Evolutionary conservation across 78 protist species (phyloP).

Genomic region (Protostelium mycophagum): DNA sequence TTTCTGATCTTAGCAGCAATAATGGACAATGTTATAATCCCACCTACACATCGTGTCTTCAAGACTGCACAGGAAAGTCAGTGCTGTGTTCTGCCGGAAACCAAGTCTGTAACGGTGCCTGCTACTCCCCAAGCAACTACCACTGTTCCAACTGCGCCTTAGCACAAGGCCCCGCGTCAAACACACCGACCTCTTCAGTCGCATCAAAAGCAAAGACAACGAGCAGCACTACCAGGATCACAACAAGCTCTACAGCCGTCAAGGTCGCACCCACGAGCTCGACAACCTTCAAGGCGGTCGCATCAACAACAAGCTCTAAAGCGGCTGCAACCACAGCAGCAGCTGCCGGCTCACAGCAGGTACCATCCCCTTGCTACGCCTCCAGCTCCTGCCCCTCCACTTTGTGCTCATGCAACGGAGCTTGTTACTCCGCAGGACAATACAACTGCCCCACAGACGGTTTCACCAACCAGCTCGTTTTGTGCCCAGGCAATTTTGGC

Average conservation of each 20-base stretch:
- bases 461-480: background rate
- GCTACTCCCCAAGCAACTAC: background rate
- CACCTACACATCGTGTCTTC: background rate
- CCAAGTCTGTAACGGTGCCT: background rate
- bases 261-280: background rate
- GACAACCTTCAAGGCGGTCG: background rate
- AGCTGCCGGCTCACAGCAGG: background rate
- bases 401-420: background rate
- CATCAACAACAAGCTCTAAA: background rate
- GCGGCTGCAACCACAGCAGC: background rate
- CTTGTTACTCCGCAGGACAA: background rate
- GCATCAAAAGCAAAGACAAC: background rate
- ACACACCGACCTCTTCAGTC: too few relatives aligned
- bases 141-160: background rate
- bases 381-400: background rate
- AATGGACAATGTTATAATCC: background rate
- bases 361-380: too few relatives aligned
- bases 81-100: background rate
- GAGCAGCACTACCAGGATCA: background rate
- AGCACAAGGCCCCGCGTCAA: background rate
- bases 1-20: background rate
- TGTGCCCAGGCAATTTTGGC: background rate
- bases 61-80: background rate
- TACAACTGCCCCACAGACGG: background rate
- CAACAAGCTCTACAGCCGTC: background rate